Evolutionary conservation across 2,329 filamentous ascomycete species (phyloP).

Genomic region (Pyrenochaeta sp.): DNA sequence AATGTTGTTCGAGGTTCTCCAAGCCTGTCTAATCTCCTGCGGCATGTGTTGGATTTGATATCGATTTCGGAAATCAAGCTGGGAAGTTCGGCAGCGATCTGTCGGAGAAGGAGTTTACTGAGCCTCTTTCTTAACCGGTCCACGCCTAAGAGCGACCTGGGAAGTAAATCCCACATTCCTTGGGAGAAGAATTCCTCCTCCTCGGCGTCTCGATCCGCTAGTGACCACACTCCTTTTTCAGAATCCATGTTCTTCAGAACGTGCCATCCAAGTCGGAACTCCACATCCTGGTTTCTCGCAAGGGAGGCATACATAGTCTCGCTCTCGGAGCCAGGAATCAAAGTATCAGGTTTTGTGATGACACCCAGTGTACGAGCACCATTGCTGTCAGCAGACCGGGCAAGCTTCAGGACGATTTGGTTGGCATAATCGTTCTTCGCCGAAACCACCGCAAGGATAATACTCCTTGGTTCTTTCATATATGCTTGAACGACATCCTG

Average conservation of each 20-base stretch:
- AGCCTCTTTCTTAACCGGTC: conserved; percentile 58
- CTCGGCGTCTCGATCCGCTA: conserved; percentile 51
- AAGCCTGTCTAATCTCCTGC: too few relatives aligned
- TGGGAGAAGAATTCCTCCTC: conserved; percentile 49
- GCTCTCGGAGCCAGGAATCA: conserved; percentile 51
- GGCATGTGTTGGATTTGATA: too few relatives aligned
- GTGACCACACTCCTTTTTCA: conserved; percentile 44
- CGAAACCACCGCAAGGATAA: conserved; percentile 46
- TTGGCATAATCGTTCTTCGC: conserved; percentile 61
- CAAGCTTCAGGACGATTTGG: conserved; percentile 64
- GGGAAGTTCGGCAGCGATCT: conserved; percentile 49
- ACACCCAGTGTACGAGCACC: conserved; percentile 63
- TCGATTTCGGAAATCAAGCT: too few relatives aligned
- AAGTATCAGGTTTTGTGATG: conserved; percentile 65
- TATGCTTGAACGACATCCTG: conserved; percentile 32
- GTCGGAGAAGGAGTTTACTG: conserved; percentile 58
- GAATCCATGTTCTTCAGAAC: conserved; percentile 60
- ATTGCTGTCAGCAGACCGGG: conserved; percentile 56
- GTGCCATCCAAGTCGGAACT: conserved; percentile 62
- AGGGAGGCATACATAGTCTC: conserved; percentile 47
- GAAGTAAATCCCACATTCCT: conserved; percentile 37
- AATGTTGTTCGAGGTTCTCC: too few relatives aligned
- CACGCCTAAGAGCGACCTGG: conserved; percentile 56
- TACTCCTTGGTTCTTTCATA: conserved; percentile 38
- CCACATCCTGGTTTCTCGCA: conserved; percentile 51